phyloP scores from a whole-genome alignment of 2,329 filamentous ascomycete species.

The Epichloe brachyelytri region DNA sequence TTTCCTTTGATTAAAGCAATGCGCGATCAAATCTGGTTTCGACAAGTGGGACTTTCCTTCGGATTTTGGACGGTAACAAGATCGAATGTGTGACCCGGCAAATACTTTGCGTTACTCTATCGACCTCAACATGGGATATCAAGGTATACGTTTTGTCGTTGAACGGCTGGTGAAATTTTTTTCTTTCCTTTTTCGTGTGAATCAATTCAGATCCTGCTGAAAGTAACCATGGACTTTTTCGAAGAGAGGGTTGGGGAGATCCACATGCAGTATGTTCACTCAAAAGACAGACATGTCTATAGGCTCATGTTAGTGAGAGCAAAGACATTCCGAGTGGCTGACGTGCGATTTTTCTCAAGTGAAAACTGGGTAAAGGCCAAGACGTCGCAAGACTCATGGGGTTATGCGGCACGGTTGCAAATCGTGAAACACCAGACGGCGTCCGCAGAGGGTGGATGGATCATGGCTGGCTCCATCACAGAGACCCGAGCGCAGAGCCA shows the following conservation, averaged over 20 bases:
- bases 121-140: background rate
- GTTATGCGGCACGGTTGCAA: background rate
- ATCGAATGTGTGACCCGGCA: background rate
- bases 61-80: background rate
- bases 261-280: background rate
- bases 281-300: background rate
- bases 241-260: background rate
- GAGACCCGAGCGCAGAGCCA: background rate
- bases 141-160: background rate
- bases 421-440: background rate
- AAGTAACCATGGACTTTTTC: background rate
- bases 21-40: background rate
- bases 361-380: background rate
- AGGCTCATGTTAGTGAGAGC: background rate
- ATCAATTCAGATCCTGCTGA: conserved; percentile 6
- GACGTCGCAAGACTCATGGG: background rate
- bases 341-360: background rate
- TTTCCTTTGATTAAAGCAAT: conserved; percentile 1
- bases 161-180: background rate
- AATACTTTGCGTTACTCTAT: background rate
- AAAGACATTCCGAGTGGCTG: background rate
- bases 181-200: background rate
- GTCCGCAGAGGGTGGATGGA: background rate
- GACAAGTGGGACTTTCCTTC: background rate
- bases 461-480: no score